phyloP scores from a whole-genome alignment of 1,139 yeast genomes.

The Geotrichum phurueaensis region DNA sequence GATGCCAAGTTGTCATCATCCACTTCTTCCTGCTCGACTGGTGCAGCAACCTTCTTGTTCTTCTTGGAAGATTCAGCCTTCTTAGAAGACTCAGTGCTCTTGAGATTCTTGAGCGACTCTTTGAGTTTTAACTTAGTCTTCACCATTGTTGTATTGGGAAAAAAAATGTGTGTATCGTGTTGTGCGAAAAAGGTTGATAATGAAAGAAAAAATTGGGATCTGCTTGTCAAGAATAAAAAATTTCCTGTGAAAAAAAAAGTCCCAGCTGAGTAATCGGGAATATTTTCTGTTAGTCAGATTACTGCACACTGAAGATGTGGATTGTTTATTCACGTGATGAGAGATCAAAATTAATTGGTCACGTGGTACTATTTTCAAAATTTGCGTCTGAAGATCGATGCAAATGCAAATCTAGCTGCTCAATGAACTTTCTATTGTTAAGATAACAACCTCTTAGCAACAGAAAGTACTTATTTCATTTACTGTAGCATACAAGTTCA shows the following conservation, averaged over 20 bases:
- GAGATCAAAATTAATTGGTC: too few relatives aligned
- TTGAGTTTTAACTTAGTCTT: slow-evolving; percentile 44
- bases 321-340: too few relatives aligned
- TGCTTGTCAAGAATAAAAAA: not conserved
- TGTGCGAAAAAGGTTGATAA: not conserved
- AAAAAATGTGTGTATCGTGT: not conserved
- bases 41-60: slow-evolving; percentile 19
- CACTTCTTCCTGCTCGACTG: slow-evolving; percentile 19
- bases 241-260: not conserved
- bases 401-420: too few relatives aligned
- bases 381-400: too few relatives aligned
- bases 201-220: not conserved
- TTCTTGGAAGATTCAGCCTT: not conserved
- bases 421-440: too few relatives aligned
- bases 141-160: slow-evolving; percentile 34
- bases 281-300: not conserved
- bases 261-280: not conserved
- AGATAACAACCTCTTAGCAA: too few relatives aligned
- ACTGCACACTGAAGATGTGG: not conserved
- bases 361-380: too few relatives aligned
- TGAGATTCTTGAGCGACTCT: slow-evolving; percentile 22
- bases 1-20: slow-evolving; percentile 13
- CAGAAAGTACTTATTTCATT: too few relatives aligned
- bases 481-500: too few relatives aligned
- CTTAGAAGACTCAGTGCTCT: slow-evolving; percentile 23